Percentiles rank a stretch among this genome's conserved stretches.
Evolutionary conservation across 1,284 basidiomycete species (phyloP).

Genomic region (Tilletia caries): DNA sequence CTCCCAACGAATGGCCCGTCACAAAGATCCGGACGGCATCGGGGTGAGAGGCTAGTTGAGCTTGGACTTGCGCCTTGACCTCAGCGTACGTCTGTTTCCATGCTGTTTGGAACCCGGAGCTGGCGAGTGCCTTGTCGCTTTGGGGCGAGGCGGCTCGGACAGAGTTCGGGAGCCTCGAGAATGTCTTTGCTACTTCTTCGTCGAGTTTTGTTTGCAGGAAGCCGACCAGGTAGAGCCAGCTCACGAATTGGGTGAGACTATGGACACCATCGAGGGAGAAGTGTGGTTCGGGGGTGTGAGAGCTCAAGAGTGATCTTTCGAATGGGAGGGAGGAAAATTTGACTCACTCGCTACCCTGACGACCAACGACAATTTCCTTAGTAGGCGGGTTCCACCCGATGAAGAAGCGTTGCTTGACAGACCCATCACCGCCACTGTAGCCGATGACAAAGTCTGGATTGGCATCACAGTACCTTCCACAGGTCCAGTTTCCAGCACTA

Average conservation of each 20-base stretch:
- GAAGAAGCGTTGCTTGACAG: neutral
- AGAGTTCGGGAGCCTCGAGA: neutral
- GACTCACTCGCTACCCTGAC: neutral
- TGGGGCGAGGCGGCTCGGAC: too few species aligned
- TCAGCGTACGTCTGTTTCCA: neutral
- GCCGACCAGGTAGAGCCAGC: neutral
- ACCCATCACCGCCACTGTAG: neutral
- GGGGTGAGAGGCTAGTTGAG: neutral
- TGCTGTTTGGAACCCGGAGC: neutral
- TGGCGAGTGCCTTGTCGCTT: neutral
- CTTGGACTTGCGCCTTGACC: neutral
- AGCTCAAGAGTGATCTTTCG: neutral
- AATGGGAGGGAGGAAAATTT: neutral
- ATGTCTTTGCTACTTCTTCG: neutral
- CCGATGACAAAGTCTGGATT: neutral
- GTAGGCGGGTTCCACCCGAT: constrained; percentile 7
- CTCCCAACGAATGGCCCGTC: neutral
- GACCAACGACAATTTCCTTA: neutral
- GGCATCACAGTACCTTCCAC: neutral
- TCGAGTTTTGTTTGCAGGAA: neutral
- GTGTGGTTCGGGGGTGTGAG: neutral
- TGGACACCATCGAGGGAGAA: neutral
- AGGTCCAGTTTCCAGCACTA: neutral
- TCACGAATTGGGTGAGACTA: neutral
- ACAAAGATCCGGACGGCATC: neutral